phyloP scores from a whole-genome alignment of 257 asterid species.

The Perilla frutescens region DNA sequence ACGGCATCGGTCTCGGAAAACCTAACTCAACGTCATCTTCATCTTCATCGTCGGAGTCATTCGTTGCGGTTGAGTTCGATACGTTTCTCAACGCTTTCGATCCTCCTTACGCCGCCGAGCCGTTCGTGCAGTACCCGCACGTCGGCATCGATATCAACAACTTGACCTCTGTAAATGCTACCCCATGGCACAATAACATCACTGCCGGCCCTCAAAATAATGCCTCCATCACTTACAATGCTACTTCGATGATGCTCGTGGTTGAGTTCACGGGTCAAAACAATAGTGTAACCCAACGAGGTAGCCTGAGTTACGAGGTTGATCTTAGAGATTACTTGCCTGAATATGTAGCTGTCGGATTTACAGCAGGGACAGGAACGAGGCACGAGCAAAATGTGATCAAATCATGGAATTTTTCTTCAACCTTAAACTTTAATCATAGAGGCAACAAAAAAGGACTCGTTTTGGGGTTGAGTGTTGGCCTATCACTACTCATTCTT shows the following conservation, averaged over 20 bases:
- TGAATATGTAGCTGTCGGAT: not conserved
- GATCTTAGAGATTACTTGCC: constrained; percentile 8
- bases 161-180: not conserved
- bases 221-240: not conserved
- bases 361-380: not conserved
- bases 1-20: constrained; percentile 2
- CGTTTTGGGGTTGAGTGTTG: not conserved
- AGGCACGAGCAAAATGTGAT: not conserved
- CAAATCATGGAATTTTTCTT: not conserved
- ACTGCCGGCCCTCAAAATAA: not conserved
- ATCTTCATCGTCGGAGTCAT: not conserved
- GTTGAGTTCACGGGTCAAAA: not conserved
- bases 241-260: not conserved
- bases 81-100: not conserved
- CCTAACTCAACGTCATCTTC: too few species aligned
- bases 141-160: not conserved
- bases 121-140: too few species aligned
- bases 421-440: too few species aligned
- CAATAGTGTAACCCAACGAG: not conserved
- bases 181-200: not conserved
- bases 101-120: not conserved
- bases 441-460: not conserved
- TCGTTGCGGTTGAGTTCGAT: constrained; percentile 6
- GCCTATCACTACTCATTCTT: not conserved
- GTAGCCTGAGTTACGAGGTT: not conserved